phyloP scores from a whole-genome alignment of 441 rosid genomes.

The Omphalea diandra region DNA sequence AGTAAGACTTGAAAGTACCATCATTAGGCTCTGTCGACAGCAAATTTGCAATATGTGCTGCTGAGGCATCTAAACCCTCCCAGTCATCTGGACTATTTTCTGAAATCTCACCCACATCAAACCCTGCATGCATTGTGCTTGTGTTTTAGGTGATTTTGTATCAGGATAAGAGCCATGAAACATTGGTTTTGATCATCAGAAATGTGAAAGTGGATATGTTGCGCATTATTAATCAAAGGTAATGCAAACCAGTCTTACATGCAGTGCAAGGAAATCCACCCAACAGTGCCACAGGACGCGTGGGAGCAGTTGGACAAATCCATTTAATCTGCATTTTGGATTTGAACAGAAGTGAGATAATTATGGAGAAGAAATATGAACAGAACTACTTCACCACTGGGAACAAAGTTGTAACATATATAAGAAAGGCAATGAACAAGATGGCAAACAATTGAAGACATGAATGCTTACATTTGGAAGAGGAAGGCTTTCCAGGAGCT shows the following conservation, averaged over 20 bases:
- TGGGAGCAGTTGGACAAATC: conserved; percentile 98
- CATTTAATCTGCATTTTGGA: conserved; percentile 71
- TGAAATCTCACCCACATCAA: conserved; percentile 73
- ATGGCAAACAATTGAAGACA: background rate
- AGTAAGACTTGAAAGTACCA: conserved; percentile 48
- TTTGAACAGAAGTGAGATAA: conserved; percentile 9
- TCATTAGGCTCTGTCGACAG: conserved; percentile 87
- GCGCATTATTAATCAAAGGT: background rate
- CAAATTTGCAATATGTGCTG: conserved; percentile 79
- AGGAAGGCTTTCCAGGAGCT: conserved; percentile 80
- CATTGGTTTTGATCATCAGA: background rate
- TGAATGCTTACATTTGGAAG: conserved; percentile 80
- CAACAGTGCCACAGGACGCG: conserved; percentile 66
- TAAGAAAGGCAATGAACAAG: background rate
- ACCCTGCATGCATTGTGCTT: conserved; percentile 54
- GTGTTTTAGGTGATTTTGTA: background rate
- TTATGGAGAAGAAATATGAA: background rate
- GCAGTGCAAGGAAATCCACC: conserved; percentile 96
- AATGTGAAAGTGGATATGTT: background rate
- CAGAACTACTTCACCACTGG: background rate
- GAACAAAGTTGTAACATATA: background rate
- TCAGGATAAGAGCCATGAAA: background rate
- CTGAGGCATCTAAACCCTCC: conserved; percentile 91
- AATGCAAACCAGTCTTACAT: conserved; percentile 46
- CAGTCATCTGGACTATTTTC: conserved; percentile 76